These are phyloP conservation scores for Rhizomucor pusillus DNA, from an alignment of 371 early-diverging fungal genomes.

Conservation along the genomic window DNA sequence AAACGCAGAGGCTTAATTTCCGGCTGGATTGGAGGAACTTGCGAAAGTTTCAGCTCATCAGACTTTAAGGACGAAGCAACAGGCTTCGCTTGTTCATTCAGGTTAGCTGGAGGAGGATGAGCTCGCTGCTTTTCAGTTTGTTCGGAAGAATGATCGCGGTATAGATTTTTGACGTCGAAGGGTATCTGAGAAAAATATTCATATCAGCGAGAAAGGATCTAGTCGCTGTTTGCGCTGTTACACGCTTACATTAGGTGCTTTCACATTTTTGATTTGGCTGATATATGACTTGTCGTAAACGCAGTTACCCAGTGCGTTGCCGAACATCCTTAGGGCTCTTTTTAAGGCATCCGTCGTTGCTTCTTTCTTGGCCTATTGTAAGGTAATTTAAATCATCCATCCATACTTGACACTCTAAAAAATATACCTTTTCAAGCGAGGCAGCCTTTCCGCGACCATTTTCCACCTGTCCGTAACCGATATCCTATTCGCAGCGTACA, in stretches of 20 bases:
- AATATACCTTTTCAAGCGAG: slow-evolving; percentile 84
- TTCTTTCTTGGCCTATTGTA: slow-evolving; percentile 85
- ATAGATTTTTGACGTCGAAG: neutral
- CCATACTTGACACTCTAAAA: neutral
- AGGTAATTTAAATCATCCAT: neutral
- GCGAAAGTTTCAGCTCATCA: too few relatives aligned
- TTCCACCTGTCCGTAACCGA: slow-evolving; percentile 61
- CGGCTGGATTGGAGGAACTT: too few relatives aligned
- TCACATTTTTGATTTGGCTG: slow-evolving; percentile 47
- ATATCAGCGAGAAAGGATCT: neutral
- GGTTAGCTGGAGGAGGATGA: too few relatives aligned
- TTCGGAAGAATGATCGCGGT: neutral
- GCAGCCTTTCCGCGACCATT: slow-evolving; percentile 76
- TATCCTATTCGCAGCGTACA: slow-evolving; percentile 26
- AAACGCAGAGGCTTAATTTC: too few relatives aligned
- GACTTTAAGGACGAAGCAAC: too few relatives aligned
- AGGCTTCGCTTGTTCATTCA: too few relatives aligned
- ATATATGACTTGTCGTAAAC: slow-evolving; percentile 91
- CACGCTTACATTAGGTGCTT: slow-evolving; percentile 24
- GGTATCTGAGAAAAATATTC: neutral
- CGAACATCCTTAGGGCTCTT: slow-evolving; percentile 91
- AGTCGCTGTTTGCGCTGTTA: neutral
- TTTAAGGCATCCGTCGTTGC: slow-evolving; percentile 97
- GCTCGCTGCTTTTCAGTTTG: too few relatives aligned
- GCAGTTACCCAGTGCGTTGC: slow-evolving; percentile 95